Base-by-base conservation (phyloP, 208 protist species). In the Crithidia mellificae region DNA sequence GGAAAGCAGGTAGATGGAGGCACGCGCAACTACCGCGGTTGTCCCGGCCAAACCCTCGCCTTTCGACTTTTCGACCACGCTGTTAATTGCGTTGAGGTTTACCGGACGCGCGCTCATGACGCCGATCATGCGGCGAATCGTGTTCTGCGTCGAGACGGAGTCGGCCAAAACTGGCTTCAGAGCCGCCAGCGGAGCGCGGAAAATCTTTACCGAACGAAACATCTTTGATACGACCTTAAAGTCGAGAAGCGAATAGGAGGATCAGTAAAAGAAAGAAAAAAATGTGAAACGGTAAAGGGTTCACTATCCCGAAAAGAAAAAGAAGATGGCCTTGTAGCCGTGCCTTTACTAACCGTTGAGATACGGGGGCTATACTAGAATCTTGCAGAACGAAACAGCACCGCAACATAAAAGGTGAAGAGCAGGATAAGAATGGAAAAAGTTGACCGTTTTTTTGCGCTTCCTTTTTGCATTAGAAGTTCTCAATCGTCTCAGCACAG, bases 161-260 rank as follows among this genome's bases (percentile, higher is more conserved):
- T 68, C 78, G 6, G 78, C 77, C 25, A 93, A 78, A 20, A 93
- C 74, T 1, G 90, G 90, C 75, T 89, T 91, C 73, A 91, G 62
- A 9, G 75, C 65, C 47, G 84, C 81, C 41, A 92, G 63, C 24
- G 88, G 81, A 29, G 84, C 82, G 11, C 61, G 77, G 47, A 66
- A 68, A 34, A 82, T n/a, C 17, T 65, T 78, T 38, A 65, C 63
- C 30, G 69, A 47, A 17, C 64, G 70, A 47, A 91, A 90, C 90
- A 95, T 92, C 2, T 56, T 58, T 6, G 27, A 20, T 20, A 14
- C 5, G 14, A 29, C 6, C 17, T 20, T 27, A 4, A 20, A 51
- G 17, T 46, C 17, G n/a, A 4, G 14, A 46, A 56, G 43, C 46
- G 59, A 20, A 56, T 22, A 64, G 19, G 15, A 47, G 44, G n/a